Base-by-base conservation (phyloP, 352 stramenopile genomes). In the Pilasporangium apinafurcum region DNA sequence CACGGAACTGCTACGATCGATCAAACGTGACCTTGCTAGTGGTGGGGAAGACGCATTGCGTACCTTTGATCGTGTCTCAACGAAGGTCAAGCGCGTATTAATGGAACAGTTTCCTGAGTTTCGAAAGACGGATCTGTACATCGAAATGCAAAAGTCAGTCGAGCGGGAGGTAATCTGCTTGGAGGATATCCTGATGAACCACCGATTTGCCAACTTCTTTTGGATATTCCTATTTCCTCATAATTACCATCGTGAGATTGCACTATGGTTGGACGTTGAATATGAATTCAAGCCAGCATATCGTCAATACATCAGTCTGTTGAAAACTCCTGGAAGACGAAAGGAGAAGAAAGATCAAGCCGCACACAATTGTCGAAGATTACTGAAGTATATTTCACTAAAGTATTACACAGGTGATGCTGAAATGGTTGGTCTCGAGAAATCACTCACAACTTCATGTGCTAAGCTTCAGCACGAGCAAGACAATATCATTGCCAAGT, bases 171-270 rank as follows among this genome's bases (percentile, higher is more conserved):
- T 93, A 27, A 83, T 93, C 14, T 76, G 65, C 12, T 59, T 93
- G 1, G 82, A 93, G 38, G 80, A 89, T 25, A 89, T 93, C 8
- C 44, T 93, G 51, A 88, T 93, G 74, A 93, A 93, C 44, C 82
- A 90, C 36, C 74, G 80, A 4, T 87, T 93, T 40, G 80, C 77
- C 29, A 89, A 91, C 39, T 93, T 90, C 51, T 93, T 93, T 35
- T 90, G 76, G 79, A 78, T 90, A n/a, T 93, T 93, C 48, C 50
- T 88, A 14, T 93, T 93, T 42, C 82, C 78, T 4, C 82, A 93
- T 61, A 86, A 93, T 22, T 93, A 93, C 35, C 82, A 93, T 45
- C 76, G 78, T 13, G 82, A 93, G 53, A 85, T 93, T 30, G 79
- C 74, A 28, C 52, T 93, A 14, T 93, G 78, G 79, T 51, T 93